Evolutionary conservation across 441 rosid species (phyloP), one percentile per base, ranked within the genome.

Genomic region (Populus hybrid): DNA sequence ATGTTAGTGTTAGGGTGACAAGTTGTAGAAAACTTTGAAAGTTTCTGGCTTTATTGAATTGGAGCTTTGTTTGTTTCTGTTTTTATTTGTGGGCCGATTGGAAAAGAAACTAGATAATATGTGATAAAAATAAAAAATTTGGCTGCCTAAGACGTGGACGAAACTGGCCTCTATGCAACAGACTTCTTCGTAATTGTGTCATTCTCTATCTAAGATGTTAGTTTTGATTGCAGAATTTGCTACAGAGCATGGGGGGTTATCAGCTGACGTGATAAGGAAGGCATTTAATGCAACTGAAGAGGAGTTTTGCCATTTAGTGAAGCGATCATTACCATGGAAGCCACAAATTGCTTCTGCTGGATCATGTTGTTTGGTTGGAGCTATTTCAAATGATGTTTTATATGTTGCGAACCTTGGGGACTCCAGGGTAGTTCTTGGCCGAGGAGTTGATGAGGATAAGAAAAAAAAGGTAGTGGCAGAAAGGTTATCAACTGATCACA

Each of bases 391-490:
- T 68, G 94, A 80, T 64, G 84, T 88, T 1, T 76, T 94, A 14
- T 92, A 91, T 69, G 91, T 94, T 63, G 98, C 98, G 1, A 94
- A 94, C 83, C 94, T 94, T 11, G 98, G 98, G 32, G 98, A 92
- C 78, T 94, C 98, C 0, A 91, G 98, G 84, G 98, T 88, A 0
- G 98, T 94, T 79, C 97, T 94, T 78, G 98, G 98, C n/a, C 84
- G 83, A 61, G 84, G 84, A 79, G 90, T 72, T 75, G 36, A 84
- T 1, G 88, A 79, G 67, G 84, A 84, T 64, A 79, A 74, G 70
- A 85, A 78, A 72, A 76, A 77, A 34, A 35, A 67, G 70, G 91
- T 90, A 24, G 89, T 86, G 18, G 97, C 97, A 32, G 97, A 94
- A 82, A 82, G 98, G 64, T 81, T 94, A 83, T 92, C 98, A 1